Evolutionary conservation across 164 flowering plant genomes (phyloP).

Genomic region (Pachysandra terminalis): DNA sequence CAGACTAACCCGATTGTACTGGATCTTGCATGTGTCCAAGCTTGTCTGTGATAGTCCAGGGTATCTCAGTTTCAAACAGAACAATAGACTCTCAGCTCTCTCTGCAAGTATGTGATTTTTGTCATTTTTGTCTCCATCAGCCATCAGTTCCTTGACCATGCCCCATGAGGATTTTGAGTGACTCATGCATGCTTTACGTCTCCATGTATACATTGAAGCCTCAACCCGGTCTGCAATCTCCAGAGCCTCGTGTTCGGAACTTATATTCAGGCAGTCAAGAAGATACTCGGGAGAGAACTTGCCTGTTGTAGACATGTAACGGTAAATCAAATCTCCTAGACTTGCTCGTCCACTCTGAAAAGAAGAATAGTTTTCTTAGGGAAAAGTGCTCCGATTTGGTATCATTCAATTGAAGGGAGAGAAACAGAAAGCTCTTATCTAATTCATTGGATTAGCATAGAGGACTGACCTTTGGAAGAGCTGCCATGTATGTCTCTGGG

Average conservation of each 20-base stretch:
- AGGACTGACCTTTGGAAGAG: constrained; percentile 82
- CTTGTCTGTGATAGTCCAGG: constrained; percentile 91
- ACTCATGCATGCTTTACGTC: constrained; percentile 66
- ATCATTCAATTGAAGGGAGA: neutral
- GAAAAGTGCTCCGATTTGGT: neutral
- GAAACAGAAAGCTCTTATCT: neutral
- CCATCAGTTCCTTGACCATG: constrained; percentile 71
- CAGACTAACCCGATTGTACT: constrained; percentile 64
- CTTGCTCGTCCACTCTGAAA: constrained; percentile 79
- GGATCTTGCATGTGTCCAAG: constrained; percentile 87
- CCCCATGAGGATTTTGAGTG: constrained; percentile 80
- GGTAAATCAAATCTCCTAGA: constrained; percentile 76
- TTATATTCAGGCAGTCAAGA: constrained; percentile 58
- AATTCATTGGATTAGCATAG: neutral
- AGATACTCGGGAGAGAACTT: constrained; percentile 72
- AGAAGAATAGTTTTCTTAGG: neutral
- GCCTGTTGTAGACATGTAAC: constrained; percentile 48
- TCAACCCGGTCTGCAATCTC: constrained; percentile 87
- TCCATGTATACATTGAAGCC: constrained; percentile 92
- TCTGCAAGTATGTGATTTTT: constrained; percentile 70
- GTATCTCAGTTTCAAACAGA: constrained; percentile 74
- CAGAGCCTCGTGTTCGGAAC: constrained; percentile 91
- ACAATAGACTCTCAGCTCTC: constrained; percentile 72
- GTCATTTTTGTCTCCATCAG: constrained; percentile 57
- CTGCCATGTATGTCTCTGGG: constrained; percentile 71